Base-by-base conservation (phyloP, 331 rosid species). In the Acacia pycnantha region DNA sequence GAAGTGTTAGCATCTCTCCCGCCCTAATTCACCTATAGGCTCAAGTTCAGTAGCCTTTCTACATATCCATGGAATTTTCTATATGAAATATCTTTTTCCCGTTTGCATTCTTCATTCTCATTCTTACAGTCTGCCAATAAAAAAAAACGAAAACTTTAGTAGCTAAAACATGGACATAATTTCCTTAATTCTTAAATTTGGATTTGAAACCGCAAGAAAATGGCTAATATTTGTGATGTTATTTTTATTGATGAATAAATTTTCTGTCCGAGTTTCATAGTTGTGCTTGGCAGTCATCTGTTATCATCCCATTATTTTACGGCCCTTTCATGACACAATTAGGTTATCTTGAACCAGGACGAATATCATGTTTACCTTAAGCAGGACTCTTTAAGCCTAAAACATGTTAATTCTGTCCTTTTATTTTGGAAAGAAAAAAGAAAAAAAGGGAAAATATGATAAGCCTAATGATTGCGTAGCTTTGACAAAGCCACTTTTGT, bases 391-490 rank as follows among this genome's bases (percentile, higher is more conserved):
- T 59, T 41, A 64, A 21, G 50, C 73, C 59, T 62, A 51, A 73
- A 65, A 66, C 5, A 47, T 66, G 50, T 19, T 53, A 43, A 31
- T 21, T 66, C 14, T 19, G 3, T 40, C 69, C 7, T n/a, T 19
- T 21, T 53, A 37, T 53, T 47, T 44, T 1, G 4, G 0, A 3
- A 13, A 15, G 15, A 3, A 1, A 78, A 27, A 54, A 18, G 27
- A 62, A 31, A 24, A 29, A 37, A 37, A 1, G 40, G 50, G 33
- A 22, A 44, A 40, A 70, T 11, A 64, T 37, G 74, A 44, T 56
- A 70, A 79, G 79, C 77, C 64, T 82, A 31, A 43, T 2, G 40
- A 82, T 40, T 31, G 65, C 64, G 31, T 77, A 66, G 73, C 33
- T 79, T 76, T 64, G 41, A 71, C 27, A 50, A 62, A 65, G 80